Base-by-base conservation (phyloP, 2,329 filamentous ascomycete species). In the Paraphaeosphaeria sporulosa region DNA sequence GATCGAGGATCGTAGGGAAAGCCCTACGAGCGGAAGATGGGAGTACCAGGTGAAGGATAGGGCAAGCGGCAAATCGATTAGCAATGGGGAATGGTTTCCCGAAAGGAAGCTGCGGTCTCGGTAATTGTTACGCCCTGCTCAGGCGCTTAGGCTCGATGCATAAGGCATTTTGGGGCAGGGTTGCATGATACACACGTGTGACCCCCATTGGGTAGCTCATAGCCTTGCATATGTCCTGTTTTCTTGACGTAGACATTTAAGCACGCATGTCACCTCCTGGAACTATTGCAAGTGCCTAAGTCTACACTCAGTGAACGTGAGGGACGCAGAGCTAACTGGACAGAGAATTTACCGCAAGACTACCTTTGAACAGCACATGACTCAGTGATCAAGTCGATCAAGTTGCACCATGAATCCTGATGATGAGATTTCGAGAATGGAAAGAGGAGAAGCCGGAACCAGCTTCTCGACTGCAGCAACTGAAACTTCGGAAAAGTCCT, bases 41-140 rank as follows among this genome's bases (percentile, higher is more conserved):
- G n/a, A 47, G 27, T 57, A 59, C 47, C 13, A 46, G 30, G 8
- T 59, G 17, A 49, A 51, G n/a, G 27, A 38, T 23, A 59, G 50
- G 32, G 30, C 42, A 19, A 54, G n/a, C n/a, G 36, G 17, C 10
- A n/a, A 25, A 7, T 12, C 21, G 15, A 42, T 44, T 44, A 4
- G 10, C n/a, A 40, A 40, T n/a, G 5, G 17, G 1, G 9, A n/a
- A 8, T 40, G 38, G 38, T 40, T 40, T 9, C 15, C 5, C 17
- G 38, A 40, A 40, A n/a, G 4, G 7, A 6, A 3, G 17, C 38
- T 40, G 1, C n/a, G 38, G 17, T n/a, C 5, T n/a, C 4, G 17
- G 9, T 40, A 40, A 2, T n/a, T 40, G 38, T 40, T 40, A 17
- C 9, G n/a, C 38, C 17, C 38, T n/a, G 17, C 9, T 40, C 6